Evolutionary conservation across 2,329 filamentous ascomycete species (phyloP), one percentile per base, ranked within the genome.

Genomic region (Monilinia vaccinii-corymbosi): DNA sequence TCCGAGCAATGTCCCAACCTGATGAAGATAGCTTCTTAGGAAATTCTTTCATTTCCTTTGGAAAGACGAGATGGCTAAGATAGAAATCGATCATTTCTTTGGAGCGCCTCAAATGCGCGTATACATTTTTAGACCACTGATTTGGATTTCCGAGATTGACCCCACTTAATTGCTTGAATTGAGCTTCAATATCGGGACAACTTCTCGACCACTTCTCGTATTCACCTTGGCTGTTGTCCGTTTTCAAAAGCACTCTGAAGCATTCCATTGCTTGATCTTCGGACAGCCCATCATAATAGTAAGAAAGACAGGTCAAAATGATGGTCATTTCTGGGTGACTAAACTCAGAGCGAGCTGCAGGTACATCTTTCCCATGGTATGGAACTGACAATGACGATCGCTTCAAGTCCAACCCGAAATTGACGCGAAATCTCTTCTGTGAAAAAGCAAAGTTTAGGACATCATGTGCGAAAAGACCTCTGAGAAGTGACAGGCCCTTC

Each of bases 81-180:
- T 81, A 91, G 64, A 84, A 90, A 63, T 91, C 81, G 1, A 90
- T 77, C 0, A 75, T 75, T 0, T 69, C 71, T 62, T 84, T 86
- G 0, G 79, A 76, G 60, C 75, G 76, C 0, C 77, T 74, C 0
- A 90, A 64, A 36, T 70, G 62, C 0, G 81, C 80, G 50, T 85
- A 89, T 0, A 89, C 58, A 0, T 76, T 56, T 0, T 73, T 47
- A 0, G 64, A 66, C 57, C 80, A 86, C 36, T 82, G 78, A 0
- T 66, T 36, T 0, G 66, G 67, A 65, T 91, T 83, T 0, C 81
- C 73, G 0, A 87, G 65, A 58, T 89, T 90, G 51, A 91, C 74
- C 0, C 78, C 77, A 1, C 69, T 66, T 0, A 84, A 68, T 0
- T 75, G 72, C 0, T 61, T 70, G 51, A 81, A 81, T 0, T 70